Conservation (phyloP, 2,329 filamentous ascomycete species). For the Colletotrichum coccodes region DNA sequence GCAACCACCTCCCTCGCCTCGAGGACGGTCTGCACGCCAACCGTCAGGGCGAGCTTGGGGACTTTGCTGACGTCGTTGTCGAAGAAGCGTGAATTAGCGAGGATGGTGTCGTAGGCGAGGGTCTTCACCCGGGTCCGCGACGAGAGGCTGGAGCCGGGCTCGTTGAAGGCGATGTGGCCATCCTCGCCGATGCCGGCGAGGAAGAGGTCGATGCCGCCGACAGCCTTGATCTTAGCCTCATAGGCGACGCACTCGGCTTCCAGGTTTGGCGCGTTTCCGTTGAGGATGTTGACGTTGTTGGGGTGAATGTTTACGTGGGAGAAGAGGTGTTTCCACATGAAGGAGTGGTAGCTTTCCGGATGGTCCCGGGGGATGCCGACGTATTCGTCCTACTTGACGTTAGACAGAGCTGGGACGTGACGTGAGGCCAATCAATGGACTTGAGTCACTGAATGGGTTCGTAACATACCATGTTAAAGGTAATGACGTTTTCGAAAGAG, state of each 20-base stretch:
- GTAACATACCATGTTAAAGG: slow-evolving; percentile 89
- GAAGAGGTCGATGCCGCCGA: slow-evolving; percentile 86
- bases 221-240: slow-evolving; percentile 78
- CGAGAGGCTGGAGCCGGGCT: slow-evolving; percentile 82
- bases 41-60: slow-evolving; percentile 84
- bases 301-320: slow-evolving; percentile 85
- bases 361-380: slow-evolving; percentile 85
- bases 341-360: slow-evolving; percentile 87
- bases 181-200: slow-evolving; percentile 87
- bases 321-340: slow-evolving; percentile 96
- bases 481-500: slow-evolving; percentile 88
- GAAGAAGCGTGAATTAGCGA: slow-evolving; percentile 89
- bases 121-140: slow-evolving; percentile 88
- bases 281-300: slow-evolving; percentile 84
- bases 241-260: slow-evolving; percentile 82
- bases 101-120: slow-evolving; percentile 85
- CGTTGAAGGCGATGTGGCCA: slow-evolving; percentile 91
- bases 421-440: too few relatives aligned
- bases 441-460: neutral
- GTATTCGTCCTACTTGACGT: slow-evolving; percentile 76
- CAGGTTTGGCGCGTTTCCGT: slow-evolving; percentile 81
- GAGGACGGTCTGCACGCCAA: slow-evolving; percentile 85
- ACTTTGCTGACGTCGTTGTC: slow-evolving; percentile 78
- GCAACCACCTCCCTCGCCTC: slow-evolving; percentile 85
- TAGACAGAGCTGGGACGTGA: slow-evolving; percentile 25